These are phyloP conservation scores for Melampsora medusae DNA, from an alignment of 1,284 basidiomycete genomes.

Conservation along the genomic window DNA sequence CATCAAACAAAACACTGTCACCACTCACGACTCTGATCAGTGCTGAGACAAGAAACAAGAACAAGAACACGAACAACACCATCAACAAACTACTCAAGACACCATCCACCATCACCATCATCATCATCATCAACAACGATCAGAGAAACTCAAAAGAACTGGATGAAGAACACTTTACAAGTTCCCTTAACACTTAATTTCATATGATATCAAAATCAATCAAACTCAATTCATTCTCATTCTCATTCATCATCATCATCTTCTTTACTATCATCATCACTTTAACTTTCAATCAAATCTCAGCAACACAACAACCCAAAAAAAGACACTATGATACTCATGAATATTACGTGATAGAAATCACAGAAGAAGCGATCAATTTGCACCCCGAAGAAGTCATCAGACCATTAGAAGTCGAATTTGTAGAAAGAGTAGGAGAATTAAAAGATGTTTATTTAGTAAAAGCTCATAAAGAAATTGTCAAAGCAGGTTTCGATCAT, in stretches of 20 bases:
- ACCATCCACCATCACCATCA: too few relatives aligned
- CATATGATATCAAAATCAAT: not conserved
- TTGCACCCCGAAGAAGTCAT: constrained; percentile 58
- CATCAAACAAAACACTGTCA: too few relatives aligned
- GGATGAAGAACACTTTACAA: too few relatives aligned
- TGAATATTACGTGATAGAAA: constrained; percentile 84
- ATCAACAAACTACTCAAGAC: too few relatives aligned
- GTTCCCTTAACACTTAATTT: not conserved
- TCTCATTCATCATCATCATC: constrained; percentile 4
- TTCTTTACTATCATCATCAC: constrained; percentile 17
- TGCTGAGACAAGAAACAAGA: too few relatives aligned
- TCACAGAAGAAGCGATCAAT: constrained; percentile 59
- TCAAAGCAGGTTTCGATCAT: constrained; percentile 42
- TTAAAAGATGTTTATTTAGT: constrained; percentile 80
- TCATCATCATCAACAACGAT: too few relatives aligned
- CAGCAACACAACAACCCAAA: constrained; percentile 47
- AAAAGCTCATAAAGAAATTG: constrained; percentile 57
- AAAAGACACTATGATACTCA: constrained; percentile 68
- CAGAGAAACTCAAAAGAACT: too few relatives aligned
- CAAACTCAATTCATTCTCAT: not conserved
- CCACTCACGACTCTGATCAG: too few relatives aligned
- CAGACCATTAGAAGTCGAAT: constrained; percentile 69
- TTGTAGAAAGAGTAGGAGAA: constrained; percentile 84
- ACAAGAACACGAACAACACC: too few relatives aligned
- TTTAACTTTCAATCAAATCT: not conserved